Conservation (phyloP, 495 filamentous ascomycete genomes). For the Penicillium verhagenii region DNA sequence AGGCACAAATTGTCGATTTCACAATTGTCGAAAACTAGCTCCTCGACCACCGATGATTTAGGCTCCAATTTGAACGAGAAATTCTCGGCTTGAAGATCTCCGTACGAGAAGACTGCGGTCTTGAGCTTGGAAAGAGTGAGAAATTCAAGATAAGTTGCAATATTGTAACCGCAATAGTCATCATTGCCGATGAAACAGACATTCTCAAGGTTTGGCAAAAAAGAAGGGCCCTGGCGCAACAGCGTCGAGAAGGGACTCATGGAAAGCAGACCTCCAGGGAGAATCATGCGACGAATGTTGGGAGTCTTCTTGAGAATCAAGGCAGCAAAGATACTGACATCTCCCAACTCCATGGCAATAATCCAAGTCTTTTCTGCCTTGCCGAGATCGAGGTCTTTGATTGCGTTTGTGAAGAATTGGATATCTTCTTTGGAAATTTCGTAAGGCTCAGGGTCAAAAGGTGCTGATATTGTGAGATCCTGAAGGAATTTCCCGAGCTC, state of each 20-base stretch:
- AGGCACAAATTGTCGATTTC: slow-evolving; percentile 14
- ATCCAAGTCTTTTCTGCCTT: not conserved
- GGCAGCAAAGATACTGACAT: slow-evolving; percentile 16
- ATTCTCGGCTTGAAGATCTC: slow-evolving; percentile 7
- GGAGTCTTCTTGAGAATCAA: slow-evolving; percentile 22
- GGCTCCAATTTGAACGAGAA: slow-evolving; percentile 18
- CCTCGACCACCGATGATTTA: slow-evolving; percentile 7
- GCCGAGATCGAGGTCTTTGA: not conserved
- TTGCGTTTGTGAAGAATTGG: not conserved
- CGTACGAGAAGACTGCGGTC: slow-evolving; percentile 8
- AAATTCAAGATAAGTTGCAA: slow-evolving; percentile 11
- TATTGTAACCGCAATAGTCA: not conserved
- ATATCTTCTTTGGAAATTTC: not conserved
- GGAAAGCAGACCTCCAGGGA: slow-evolving; percentile 10
- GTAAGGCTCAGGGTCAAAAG: not conserved
- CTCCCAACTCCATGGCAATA: not conserved
- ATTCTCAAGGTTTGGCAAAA: slow-evolving; percentile 19
- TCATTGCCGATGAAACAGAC: slow-evolving; percentile 7
- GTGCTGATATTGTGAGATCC: not conserved
- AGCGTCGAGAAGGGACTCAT: slow-evolving; percentile 13
- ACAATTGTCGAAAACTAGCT: slow-evolving; percentile 11
- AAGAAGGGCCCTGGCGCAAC: slow-evolving; percentile 14
- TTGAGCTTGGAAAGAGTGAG: slow-evolving; percentile 13
- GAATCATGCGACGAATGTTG: slow-evolving; percentile 19
- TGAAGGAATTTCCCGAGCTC: slow-evolving; percentile 21